A percentile compares a stretch with the other conserved stretches of the same genome.
Evolutionary conservation across 2,329 filamentous ascomycete species (phyloP).

Genomic region (Aspergillus amoenus): DNA sequence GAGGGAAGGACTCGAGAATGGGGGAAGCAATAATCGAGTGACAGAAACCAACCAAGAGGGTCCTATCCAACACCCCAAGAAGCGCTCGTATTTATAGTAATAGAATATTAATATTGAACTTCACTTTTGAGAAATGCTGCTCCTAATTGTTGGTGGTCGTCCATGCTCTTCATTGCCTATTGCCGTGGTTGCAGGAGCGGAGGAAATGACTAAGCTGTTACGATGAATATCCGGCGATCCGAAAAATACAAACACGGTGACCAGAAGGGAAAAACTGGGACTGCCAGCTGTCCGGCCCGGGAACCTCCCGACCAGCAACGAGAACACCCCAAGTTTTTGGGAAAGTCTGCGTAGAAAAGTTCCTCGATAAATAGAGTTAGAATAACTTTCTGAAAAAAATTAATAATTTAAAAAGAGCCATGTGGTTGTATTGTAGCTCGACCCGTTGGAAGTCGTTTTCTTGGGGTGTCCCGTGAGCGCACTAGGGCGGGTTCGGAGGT

Average conservation of each 20-base stretch:
- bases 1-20: neutral
- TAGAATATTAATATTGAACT: neutral
- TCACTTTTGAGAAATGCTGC: neutral
- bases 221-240: slow-evolving; percentile 37
- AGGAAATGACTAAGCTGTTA: slow-evolving; percentile 34
- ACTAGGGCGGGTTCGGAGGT: slow-evolving; percentile 42
- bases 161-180: neutral
- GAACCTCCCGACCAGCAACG: slow-evolving; percentile 11
- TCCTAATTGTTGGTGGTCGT: too few relatives aligned
- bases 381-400: neutral
- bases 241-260: slow-evolving; percentile 26
- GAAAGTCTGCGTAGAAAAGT: neutral
- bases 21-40: neutral
- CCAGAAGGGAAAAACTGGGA: slow-evolving; percentile 18
- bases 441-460: slow-evolving; percentile 1
- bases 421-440: neutral
- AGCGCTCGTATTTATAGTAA: neutral
- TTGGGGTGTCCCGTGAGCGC: slow-evolving; percentile 26
- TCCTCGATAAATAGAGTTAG: neutral
- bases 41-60: neutral
- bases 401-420: neutral
- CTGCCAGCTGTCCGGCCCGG: slow-evolving; percentile 25
- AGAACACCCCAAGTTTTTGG: neutral
- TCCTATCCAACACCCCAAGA: neutral
- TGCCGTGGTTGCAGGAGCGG: slow-evolving; percentile 31